These are phyloP conservation scores for Pulveroboletus sp. DNA, from an alignment of 768 basidiomycete genomes.

Conservation along the genomic window DNA sequence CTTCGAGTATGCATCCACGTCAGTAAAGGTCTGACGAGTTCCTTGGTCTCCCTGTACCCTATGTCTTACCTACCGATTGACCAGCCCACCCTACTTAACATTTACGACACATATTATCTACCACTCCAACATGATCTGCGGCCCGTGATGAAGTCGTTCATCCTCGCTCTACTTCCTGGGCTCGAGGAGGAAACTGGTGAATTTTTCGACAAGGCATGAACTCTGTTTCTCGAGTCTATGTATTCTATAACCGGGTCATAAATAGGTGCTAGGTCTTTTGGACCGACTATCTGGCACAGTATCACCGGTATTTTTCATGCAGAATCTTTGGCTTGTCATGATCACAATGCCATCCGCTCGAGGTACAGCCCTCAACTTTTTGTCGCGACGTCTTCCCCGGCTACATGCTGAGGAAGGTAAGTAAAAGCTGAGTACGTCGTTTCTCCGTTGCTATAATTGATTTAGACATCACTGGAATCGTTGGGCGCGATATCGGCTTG, in stretches of 20 bases:
- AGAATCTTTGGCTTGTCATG: constrained; percentile 93
- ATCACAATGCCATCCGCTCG: constrained; percentile 83
- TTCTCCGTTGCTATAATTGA: constrained; percentile 5
- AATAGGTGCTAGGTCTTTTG: constrained; percentile 71
- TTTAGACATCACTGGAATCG: constrained; percentile 60
- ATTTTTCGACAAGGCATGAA: constrained; percentile 81
- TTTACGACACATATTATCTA: constrained; percentile 92
- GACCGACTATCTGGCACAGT: constrained; percentile 81
- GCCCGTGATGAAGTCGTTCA: constrained; percentile 91
- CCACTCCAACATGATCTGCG: constrained; percentile 77
- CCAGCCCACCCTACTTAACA: constrained; percentile 79
- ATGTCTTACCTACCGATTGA: neutral
- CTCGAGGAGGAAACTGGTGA: constrained; percentile 97
- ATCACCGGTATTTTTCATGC: constrained; percentile 85
- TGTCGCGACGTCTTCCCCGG: constrained; percentile 73
- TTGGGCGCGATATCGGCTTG: constrained; percentile 84
- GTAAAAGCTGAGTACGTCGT: neutral
- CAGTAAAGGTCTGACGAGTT: constrained; percentile 67
- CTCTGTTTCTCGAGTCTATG: neutral
- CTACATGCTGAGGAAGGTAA: constrained; percentile 68
- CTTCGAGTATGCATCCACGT: constrained; percentile 99
- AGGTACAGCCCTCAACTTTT: constrained; percentile 82
- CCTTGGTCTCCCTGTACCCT: constrained; percentile 1
- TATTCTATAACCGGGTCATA: constrained; percentile 9
- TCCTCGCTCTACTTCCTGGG: constrained; percentile 89